Base-by-base conservation (phyloP, 768 basidiomycete genomes). In the Mrakia hoshinonis region DNA sequence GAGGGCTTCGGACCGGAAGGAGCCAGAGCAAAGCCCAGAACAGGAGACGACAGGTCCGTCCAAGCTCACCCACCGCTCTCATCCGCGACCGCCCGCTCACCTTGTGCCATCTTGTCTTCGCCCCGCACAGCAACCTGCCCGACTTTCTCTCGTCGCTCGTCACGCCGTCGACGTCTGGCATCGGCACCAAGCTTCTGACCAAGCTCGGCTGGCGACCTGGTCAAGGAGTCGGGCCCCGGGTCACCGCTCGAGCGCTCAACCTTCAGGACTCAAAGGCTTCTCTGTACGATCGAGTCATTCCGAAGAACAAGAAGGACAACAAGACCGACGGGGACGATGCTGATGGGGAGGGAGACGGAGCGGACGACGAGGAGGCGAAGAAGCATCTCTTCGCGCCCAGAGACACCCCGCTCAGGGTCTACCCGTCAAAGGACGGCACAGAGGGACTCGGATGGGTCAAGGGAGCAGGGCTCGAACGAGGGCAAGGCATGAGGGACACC, bases 141-240 rank as follows among this genome's bases (percentile, higher is more conserved):
- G 76, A 75, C 2, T 75, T 76, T 31, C 64, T 79, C 7, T 77
- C 78, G 47, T 76, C 89, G 0, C 82, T 96, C 49, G 83, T 89
- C 18, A 88, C 90, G 10, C 81, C 90, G 1, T 85, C 90, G 0
- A 85, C 86, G 29, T 88, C 92, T 72, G 92, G 91, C 2, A 84
- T 87, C 34, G 95, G 95, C 0, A 87, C 90, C 3, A 86, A 86
- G 46, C 86, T 98, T 9, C 84, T 99, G 67, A 89, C 87, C 81
- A 94, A 92, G 81, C 93, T 97, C 89, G 95, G 96, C 0, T 97
- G 96, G 95, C 83, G 88, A 51, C 80, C 87, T 0, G 96, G 94
- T 1, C 92, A 94, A 80, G 96, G 95, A 15, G 86, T 98, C 24
- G 96, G 95, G 0, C 92, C 94, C 4, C 85, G 95, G 13, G 82